Evolutionary conservation across 2,329 filamentous ascomycete species (phyloP), one percentile per base, ranked within the genome.

Genomic region (Pyrenochaeta sp.): DNA sequence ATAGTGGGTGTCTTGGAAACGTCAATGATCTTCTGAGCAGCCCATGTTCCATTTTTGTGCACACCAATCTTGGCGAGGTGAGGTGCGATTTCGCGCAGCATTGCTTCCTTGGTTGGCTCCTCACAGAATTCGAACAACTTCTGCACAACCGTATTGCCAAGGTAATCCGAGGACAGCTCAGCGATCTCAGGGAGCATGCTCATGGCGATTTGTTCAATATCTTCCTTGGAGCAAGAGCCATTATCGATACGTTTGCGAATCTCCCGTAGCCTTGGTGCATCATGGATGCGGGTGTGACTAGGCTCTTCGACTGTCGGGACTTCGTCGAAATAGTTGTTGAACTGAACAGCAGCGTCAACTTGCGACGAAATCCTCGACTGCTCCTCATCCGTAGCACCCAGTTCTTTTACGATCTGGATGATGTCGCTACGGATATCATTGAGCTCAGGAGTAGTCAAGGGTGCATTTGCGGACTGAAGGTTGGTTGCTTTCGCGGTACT

Each of bases 1-100:
- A 97, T 92, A 27, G 79, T 77, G 5, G 88, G 85, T 1, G 88
- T 90, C 74, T 94, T 90, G 70, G 91, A 93, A 6, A 96, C 90
- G 63, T 97, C 93, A 58, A 99, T 97, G 64, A 99, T 97, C 81
- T 97, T 99, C 74, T 99, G 94, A 1, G 94, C 94, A 41, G 94
- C 94, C 94, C 94, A 99, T 1, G 94, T 99, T 51, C 94, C 94
- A 64, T 99, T 99, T 82, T 99, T 99, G 81, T 99, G 94, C 6
- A 96, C 86, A 61, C 94, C 94, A 73, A 97, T 96, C 73, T 97
- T 92, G 18, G 93, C 91, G 68, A 97, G 82, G 67, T 96, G 92
- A 44, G 93, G 92, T 3, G 89, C 85, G 61, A 99, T 96, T 65
- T 92, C 85, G 10, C 78, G 74, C 44, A 99, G 78, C 94, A 99